Evolutionary conservation across 23 red algal genomes (phyloP).

Genomic region (Gracilaria caudata): DNA sequence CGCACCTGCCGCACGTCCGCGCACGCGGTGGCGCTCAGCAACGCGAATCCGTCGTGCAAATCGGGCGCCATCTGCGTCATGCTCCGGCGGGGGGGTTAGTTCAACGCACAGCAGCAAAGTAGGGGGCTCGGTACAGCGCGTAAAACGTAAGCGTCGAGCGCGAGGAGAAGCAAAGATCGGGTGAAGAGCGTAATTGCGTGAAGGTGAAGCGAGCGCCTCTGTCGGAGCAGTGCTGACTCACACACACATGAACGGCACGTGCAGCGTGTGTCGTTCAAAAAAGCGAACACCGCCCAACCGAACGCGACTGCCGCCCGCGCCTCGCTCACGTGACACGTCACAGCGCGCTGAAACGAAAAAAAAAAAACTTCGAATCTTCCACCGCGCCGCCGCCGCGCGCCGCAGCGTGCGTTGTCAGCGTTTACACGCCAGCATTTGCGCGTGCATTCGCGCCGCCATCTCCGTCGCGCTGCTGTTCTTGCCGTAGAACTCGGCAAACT

Average conservation of each 20-base stretch:
- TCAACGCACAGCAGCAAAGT: too few relatives aligned
- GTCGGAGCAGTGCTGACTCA: too few relatives aligned
- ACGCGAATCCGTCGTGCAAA: slow-evolving; percentile 6
- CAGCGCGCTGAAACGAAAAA: too few relatives aligned
- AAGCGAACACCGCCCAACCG: too few relatives aligned
- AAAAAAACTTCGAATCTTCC: too few relatives aligned
- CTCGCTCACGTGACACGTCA: not conserved
- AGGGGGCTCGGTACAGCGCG: too few relatives aligned
- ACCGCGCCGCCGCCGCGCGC: not conserved
- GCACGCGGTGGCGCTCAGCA: slow-evolving; percentile 1
- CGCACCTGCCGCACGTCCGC: slow-evolving; percentile 4
- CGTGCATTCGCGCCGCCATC: slow-evolving; percentile 56
- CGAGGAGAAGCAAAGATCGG: too few relatives aligned
- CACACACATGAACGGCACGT: not conserved
- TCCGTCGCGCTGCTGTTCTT: slow-evolving; percentile 82
- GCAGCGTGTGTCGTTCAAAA: too few relatives aligned
- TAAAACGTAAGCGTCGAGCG: too few relatives aligned
- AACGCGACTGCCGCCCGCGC: not conserved
- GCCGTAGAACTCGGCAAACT: slow-evolving; percentile 93
- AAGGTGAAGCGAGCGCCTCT: too few relatives aligned
- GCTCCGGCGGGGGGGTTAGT: too few relatives aligned
- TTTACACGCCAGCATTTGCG: slow-evolving; percentile 41
- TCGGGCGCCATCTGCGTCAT: not conserved
- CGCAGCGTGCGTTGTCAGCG: not conserved
- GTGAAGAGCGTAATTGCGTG: too few relatives aligned